These are phyloP conservation scores for Naematelia encephala DNA, from an alignment of 768 basidiomycete genomes.

Conservation along the genomic window DNA sequence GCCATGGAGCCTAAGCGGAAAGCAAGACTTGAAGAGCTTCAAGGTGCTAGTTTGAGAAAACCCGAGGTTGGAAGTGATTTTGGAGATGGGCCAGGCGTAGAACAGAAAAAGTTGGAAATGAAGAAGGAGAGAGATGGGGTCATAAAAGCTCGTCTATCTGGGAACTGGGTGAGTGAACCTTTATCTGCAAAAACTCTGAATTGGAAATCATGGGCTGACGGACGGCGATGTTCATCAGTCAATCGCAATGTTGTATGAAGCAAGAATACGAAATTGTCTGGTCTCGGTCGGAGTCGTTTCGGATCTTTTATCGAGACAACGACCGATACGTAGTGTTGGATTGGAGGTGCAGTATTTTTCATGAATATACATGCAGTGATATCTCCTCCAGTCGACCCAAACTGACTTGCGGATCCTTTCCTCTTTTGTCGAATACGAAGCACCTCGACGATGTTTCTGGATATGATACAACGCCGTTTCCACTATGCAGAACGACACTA, in stretches of 20 bases:
- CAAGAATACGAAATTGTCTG: slow-evolving; percentile 80
- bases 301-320: slow-evolving; percentile 76
- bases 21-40: background rate
- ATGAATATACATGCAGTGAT: slow-evolving; percentile 8
- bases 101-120: slow-evolving; percentile 9
- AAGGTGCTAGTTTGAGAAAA: slow-evolving; percentile 11
- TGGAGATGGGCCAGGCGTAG: slow-evolving; percentile 5
- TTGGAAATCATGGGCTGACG: slow-evolving; percentile 12
- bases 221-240: no score
- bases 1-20: background rate
- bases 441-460: no score
- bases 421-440: no score
- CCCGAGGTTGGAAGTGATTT: slow-evolving; percentile 1
- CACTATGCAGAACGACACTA: no score
- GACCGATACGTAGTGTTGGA: slow-evolving; percentile 83
- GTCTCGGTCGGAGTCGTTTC: slow-evolving; percentile 88
- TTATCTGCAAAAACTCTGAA: background rate
- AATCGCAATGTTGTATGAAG: slow-evolving; percentile 89
- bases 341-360: slow-evolving; percentile 88
- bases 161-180: slow-evolving; percentile 72
- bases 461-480: no score
- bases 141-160: slow-evolving; percentile 82
- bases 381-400: background rate
- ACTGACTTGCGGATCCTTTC: no score
- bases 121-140: slow-evolving; percentile 62